Base-by-base conservation (phyloP, 805 yeast species). In the Metschnikowia gelsemii region DNA sequence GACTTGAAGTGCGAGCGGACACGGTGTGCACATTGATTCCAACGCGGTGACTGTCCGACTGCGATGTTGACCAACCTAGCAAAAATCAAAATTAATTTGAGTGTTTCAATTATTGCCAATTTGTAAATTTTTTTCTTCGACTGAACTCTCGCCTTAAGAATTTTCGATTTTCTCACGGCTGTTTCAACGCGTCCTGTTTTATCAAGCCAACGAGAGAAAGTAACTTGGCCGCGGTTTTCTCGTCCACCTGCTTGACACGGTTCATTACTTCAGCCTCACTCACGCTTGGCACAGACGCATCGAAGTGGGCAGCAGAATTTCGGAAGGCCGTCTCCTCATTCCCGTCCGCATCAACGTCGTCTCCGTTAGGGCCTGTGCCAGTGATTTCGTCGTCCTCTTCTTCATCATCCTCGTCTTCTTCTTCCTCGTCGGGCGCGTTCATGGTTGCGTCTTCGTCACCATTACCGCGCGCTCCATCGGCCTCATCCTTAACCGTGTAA, bases 221-320 rank as follows among this genome's bases (percentile, higher is more conserved):
- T 14, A 72, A 46, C 42, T 62, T 59, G 8, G 50, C 52, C 1
- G 69, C 60, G 12, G 70, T 61, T 8, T 64, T 57, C 4, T 65
- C 64, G 45, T 72, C 70, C 46, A 64, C 56, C 37, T 47, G 55
- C 34, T 61, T 58, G 29, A 76, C 55, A 27, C 73, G 61, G 21
- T 57, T 51, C 38, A 72, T 49, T 11, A 75, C 54, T 35, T 39
- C 25, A 25, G 43, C 54, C 42, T 46, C 51, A 30, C 30, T 42
- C 9, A 35, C 45, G 8, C 31, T 29, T 8, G 38, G 41, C 25
- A 41, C 34, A 40, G 27, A 26, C 13, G 40, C 9, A 61, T 64
- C 26, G 51, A 57, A 33, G 60, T 61, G 43, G 8, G 24, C 32
- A 13, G 21, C 32, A 2, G 22, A 22, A 9, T 13, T 28, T 16